Percentiles rank a stretch among this genome's conserved stretches.
Conservation (phyloP, 208 protist species). For the Perkinsela sp. region DNA sequence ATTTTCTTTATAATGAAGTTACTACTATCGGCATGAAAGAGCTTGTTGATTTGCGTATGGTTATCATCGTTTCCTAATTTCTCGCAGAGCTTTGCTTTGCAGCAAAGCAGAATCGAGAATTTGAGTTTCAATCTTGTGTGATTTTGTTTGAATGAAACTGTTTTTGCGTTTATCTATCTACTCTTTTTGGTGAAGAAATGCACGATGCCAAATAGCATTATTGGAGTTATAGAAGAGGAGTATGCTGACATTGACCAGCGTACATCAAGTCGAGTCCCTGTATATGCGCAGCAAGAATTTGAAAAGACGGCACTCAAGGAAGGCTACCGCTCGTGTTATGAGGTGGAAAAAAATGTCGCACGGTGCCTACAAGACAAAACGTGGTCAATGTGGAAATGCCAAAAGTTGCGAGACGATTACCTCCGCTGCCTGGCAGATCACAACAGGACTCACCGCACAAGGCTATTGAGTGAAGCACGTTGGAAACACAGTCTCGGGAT, state of each 20-base stretch:
- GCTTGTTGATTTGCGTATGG: no score
- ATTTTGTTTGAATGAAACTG: no score
- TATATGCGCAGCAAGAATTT: conserved; percentile 23
- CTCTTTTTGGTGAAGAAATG: no score
- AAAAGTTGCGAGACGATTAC: conserved; percentile 44
- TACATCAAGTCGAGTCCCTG: conserved; percentile 30
- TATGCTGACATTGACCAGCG: conserved; percentile 32
- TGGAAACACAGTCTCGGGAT: conserved; percentile 54
- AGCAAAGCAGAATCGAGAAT: no score
- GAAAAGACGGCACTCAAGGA: conserved; percentile 16
- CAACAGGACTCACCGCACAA: conserved; percentile 9
- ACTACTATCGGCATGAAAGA: no score
- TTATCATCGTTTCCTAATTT: no score
- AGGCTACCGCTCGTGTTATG: conserved; percentile 27
- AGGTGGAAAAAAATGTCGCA: conserved; percentile 39
- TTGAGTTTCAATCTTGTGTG: no score
- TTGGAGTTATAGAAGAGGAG: conserved; percentile 40
- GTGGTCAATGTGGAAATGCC: conserved; percentile 60
- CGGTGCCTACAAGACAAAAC: conserved; percentile 52
- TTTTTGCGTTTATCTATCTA: no score
- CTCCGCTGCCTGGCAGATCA: conserved; percentile 18
- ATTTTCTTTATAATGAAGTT: no score
- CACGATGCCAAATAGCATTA: conserved; percentile 32
- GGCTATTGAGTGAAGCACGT: conserved; percentile 23
- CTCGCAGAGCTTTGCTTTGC: no score